Evolutionary conservation across 1,284 basidiomycete species (phyloP).

Genomic region (Sphagnurus paluster): DNA sequence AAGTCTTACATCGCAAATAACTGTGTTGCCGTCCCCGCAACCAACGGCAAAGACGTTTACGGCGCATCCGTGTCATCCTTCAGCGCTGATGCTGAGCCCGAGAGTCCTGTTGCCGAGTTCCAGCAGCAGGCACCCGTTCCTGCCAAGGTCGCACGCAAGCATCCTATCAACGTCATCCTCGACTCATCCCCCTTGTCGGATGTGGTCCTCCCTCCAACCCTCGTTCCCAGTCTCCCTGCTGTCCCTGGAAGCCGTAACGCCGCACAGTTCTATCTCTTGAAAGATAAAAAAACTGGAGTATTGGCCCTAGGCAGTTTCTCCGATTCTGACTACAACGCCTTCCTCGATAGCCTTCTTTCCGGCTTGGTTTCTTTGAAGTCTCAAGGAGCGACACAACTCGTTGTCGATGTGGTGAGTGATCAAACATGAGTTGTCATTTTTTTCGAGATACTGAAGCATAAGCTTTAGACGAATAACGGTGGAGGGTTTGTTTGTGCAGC

Average conservation of each 20-base stretch:
- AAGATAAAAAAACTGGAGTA: constrained; percentile 57
- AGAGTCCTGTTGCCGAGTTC: constrained; percentile 35
- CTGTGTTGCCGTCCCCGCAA: constrained; percentile 48
- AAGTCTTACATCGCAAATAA: constrained; percentile 53
- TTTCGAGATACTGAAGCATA: no score
- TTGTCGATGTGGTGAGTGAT: constrained; percentile 54
- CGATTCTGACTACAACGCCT: constrained; percentile 39
- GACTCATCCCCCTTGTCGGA: constrained; percentile 47
- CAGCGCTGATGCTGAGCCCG: constrained; percentile 10
- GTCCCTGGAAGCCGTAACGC: constrained; percentile 48
- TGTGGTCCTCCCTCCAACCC: constrained; percentile 47
- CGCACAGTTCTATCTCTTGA: constrained; percentile 55
- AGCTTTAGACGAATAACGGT: constrained; percentile 55
- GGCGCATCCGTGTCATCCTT: constrained; percentile 16
- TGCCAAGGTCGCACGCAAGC: constrained; percentile 35
- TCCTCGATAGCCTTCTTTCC: constrained; percentile 45
- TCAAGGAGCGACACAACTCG: constrained; percentile 49
- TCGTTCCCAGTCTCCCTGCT: constrained; percentile 41
- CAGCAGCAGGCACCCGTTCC: constrained; percentile 46
- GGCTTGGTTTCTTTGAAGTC: constrained; percentile 51
- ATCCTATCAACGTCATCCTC: constrained; percentile 49
- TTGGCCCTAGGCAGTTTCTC: constrained; percentile 62
- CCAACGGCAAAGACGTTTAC: constrained; percentile 52
- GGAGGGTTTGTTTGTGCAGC: constrained; percentile 64
- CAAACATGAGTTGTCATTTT: no score